These are phyloP conservation scores for Cyphellophora europaea DNA, from an alignment of 2,329 filamentous ascomycete genomes.

Conservation along the genomic window DNA sequence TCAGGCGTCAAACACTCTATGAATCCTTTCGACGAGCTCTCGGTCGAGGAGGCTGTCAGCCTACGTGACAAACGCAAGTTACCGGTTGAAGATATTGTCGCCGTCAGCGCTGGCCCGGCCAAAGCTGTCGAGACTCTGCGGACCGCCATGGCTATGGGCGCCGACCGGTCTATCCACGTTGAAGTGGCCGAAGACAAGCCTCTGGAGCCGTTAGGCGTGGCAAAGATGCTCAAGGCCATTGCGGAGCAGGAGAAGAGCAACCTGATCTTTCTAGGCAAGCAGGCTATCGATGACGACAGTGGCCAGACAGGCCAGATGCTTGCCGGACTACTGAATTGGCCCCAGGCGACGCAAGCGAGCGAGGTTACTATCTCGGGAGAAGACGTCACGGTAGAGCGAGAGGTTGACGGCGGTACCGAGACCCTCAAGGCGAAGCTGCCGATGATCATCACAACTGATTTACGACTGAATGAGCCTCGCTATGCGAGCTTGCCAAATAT, in stretches of 20 bases:
- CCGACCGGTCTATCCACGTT: slow-evolving; percentile 83
- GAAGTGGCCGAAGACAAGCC: slow-evolving; percentile 61
- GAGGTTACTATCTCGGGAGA: slow-evolving; percentile 66
- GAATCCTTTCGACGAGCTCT: slow-evolving; percentile 98
- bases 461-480: slow-evolving; percentile 87
- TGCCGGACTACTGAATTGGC: slow-evolving; percentile 81
- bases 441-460: slow-evolving; percentile 88
- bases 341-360: slow-evolving; percentile 88
- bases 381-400: slow-evolving; percentile 69
- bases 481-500: slow-evolving; percentile 96
- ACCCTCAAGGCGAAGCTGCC: slow-evolving; percentile 78
- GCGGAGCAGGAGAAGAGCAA: slow-evolving; percentile 81
- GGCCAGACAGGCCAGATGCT: slow-evolving; percentile 98
- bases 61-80: slow-evolving; percentile 82
- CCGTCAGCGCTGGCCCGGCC: slow-evolving; percentile 75
- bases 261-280: slow-evolving; percentile 88
- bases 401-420: slow-evolving; percentile 93
- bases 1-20: slow-evolving; percentile 92
- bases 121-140: slow-evolving; percentile 84
- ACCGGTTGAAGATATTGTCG: slow-evolving; percentile 84
- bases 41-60: slow-evolving; percentile 88
- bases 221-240: slow-evolving; percentile 74
- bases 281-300: slow-evolving; percentile 95
- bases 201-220: slow-evolving; percentile 82
- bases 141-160: slow-evolving; percentile 98